Conservation (phyloP, 176 grass and related monocot genomes). For the Eragrostis nindensis region DNA sequence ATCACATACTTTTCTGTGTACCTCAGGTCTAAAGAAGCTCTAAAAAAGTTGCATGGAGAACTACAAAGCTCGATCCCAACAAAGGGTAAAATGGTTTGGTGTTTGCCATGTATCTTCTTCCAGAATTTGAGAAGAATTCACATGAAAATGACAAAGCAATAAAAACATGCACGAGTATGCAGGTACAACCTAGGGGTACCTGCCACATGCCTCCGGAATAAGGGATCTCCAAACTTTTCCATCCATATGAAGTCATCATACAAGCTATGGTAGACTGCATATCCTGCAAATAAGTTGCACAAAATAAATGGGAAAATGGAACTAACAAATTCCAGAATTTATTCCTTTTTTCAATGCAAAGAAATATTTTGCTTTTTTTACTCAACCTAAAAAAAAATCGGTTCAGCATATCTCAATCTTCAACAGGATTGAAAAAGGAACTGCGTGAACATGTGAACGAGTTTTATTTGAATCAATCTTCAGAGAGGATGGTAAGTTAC, state of each 20-base stretch:
- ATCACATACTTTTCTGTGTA: background rate
- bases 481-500: background rate
- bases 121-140: slow-evolving; percentile 14
- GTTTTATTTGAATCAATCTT: background rate
- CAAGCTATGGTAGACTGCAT: slow-evolving; percentile 85
- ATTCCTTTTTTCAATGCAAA: background rate
- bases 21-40: background rate
- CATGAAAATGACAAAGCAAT: background rate
- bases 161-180: background rate
- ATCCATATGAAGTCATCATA: slow-evolving; percentile 94
- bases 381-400: no score
- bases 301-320: background rate
- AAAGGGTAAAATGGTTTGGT: background rate
- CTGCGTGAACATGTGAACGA: background rate
- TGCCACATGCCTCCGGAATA: slow-evolving; percentile 83
- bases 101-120: background rate
- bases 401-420: background rate
- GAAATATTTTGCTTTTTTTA: background rate
- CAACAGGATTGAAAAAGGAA: background rate
- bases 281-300: slow-evolving; percentile 53
- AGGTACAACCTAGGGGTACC: slow-evolving; percentile 36
- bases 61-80: background rate
- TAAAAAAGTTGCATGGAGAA: slow-evolving; percentile 22
- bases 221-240: slow-evolving; percentile 85
- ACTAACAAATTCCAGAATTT: background rate